Base-by-base conservation (phyloP, 148 eudicot genomes). In the Diospyros lotus region DNA sequence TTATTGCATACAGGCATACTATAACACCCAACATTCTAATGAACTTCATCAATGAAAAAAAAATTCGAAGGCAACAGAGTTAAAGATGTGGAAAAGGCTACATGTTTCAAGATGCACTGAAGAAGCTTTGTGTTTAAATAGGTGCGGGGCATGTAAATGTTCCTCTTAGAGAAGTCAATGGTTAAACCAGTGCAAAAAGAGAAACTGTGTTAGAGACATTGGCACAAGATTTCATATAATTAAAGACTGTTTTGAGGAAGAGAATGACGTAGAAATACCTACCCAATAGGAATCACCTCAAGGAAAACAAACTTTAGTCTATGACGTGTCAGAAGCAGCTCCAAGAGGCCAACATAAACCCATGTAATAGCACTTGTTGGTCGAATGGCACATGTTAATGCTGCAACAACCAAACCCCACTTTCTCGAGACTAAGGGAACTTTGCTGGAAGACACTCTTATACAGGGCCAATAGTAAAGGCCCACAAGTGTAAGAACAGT, bases 351-450 rank as follows among this genome's bases (percentile, higher is more conserved):
- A 75, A 92, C 82, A 84, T 94, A 94, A 58, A 85, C 76, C 98
- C 98, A 94, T 75, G 88, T 86, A 73, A 92, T 88, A 61, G 97
- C 98, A 74, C 96, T 89, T 79, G 98, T 95, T 68, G 97, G 96
- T 54, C 97, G 90, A 80, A 92, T 78, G 7, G 96, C 88, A 88
- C 97, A 90, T 69, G 96, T 90, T 69, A 95, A 53, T 71, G 96
- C 96, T 72, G 97, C 97, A 75, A 83, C 10, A 82, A 75, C 76
- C 88, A 93, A 82, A 46, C 89, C 97, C 77, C 73, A 80, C 76
- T 80, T 90, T 87, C 99, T 92, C 64, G 94, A 88, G 76, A 69
- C 75, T 53, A 80, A 68, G 71, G 76, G 71, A 79, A 55, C 70
- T 76, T 71, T 80, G 39, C 77, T 76, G 40, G 84, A 71, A 79